These are phyloP conservation scores for Grosmannia huntii DNA, from an alignment of 2,329 filamentous ascomycete species.

Conservation along the genomic window DNA sequence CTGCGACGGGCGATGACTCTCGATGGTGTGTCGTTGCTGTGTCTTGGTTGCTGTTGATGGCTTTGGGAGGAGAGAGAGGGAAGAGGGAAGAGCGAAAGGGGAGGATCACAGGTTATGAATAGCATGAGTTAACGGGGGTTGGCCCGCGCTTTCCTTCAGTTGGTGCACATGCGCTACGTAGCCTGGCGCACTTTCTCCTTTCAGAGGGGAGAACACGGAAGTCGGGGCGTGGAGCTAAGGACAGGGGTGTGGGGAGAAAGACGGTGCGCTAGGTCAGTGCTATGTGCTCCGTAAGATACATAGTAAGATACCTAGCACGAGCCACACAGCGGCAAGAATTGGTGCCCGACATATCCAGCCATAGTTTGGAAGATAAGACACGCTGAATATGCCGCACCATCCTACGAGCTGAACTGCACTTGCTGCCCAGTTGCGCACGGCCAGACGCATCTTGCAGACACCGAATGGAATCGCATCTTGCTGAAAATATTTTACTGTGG, in stretches of 20 bases:
- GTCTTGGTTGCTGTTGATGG: conserved; percentile 34
- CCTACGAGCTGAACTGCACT: no score
- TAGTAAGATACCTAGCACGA: neutral
- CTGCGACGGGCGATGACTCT: conserved; percentile 49
- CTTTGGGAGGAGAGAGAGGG: conserved; percentile 25
- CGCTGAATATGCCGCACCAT: neutral
- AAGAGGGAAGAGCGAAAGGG: conserved; percentile 19
- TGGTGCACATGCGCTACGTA: neutral
- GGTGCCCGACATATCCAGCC: neutral
- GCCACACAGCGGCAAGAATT: neutral
- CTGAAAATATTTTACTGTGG: no score
- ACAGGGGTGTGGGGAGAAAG: neutral
- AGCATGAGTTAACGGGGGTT: neutral
- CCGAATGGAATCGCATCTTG: no score
- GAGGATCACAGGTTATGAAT: conserved; percentile 17
- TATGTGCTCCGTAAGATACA: no score
- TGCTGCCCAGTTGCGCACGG: no score
- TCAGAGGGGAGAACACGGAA: neutral
- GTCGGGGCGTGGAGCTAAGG: neutral
- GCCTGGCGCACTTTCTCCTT: neutral
- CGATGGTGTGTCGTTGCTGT: conserved; percentile 29
- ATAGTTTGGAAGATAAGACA: neutral
- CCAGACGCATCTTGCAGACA: no score
- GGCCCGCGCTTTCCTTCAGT: conserved; percentile 4
- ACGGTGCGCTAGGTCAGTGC: neutral